Evolutionary conservation across 1,139 yeast species (phyloP), one percentile per base, ranked within the genome.

Genomic region (Zhuliangozyma blackwelliae): DNA sequence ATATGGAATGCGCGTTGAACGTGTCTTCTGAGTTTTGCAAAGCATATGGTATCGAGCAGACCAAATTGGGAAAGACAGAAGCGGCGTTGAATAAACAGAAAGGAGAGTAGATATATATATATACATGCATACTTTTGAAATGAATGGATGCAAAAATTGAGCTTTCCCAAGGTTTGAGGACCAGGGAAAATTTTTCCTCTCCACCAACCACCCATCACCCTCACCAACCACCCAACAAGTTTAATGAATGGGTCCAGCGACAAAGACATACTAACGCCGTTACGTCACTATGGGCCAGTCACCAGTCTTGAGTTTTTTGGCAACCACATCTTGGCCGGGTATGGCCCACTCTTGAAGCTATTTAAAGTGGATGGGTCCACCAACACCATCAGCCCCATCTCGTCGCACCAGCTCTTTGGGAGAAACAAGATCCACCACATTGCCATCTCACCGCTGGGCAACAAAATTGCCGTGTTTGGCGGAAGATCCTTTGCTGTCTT

Each of bases 351-450:
- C 8, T 55, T 88, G 37, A 74, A 76, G 50, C 62, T 79, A 2
- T 85, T 75, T 57, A 63, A 75, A 43, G 35, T 55, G n/a, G 37
- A 34, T 5, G 34, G 37, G 4, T 37, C 27, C 9, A 65, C 72
- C 57, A 49, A 51, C 28, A 52, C 64, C 0, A 71, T 74, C 7
- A 45, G 54, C 25, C 57, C 75, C 27, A 29, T 78, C 5, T 56
- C 55, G 37, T 53, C 63, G n/a, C 57, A 63, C 30, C 70, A 69
- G 40, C 57, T 86, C 0, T 84, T 92, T 53, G 56, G 61, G 19
- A 70, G 81, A 41, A 88, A 88, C 58, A 89, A 87, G 51, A 79
- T 92, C 33, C 97, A 90, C 55, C 84, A 86, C 16, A 77, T 92
- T 21, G 56, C 70, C 3, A 55, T 77, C 7, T 53, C 61, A 31